phyloP scores from a whole-genome alignment of 129 eudicot species.

The Tagetes erecta region DNA sequence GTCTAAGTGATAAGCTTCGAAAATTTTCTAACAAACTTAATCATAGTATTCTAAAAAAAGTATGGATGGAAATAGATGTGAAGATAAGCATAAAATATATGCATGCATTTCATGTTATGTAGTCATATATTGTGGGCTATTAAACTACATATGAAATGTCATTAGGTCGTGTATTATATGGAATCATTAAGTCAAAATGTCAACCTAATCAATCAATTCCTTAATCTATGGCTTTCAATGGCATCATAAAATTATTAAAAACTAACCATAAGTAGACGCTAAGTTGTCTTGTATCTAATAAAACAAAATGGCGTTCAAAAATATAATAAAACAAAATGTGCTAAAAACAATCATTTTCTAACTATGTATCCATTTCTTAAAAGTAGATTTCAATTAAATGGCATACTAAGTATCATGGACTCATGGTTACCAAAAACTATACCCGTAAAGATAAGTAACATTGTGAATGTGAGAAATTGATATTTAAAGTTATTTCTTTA shows the following conservation, averaged over 20 bases:
- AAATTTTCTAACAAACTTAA: neutral
- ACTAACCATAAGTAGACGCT: too few relatives aligned
- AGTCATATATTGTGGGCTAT: slow-evolving; percentile 5
- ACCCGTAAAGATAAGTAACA: too few relatives aligned
- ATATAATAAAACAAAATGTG: neutral
- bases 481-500: too few relatives aligned
- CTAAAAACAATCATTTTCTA: too few relatives aligned
- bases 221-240: neutral
- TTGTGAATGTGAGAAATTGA: too few relatives aligned
- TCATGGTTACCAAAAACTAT: too few relatives aligned
- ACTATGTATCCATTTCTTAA: too few relatives aligned
- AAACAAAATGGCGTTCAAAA: neutral
- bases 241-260: neutral
- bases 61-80: neutral
- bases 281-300: neutral
- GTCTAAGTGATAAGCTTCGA: neutral
- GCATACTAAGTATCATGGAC: too few relatives aligned
- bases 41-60: neutral
- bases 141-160: neutral
- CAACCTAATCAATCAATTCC: neutral
- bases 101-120: neutral
- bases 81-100: neutral
- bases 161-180: neutral
- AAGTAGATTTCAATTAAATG: too few relatives aligned
- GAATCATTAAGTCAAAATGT: neutral